Base-by-base conservation (phyloP, 2,329 filamentous ascomycete species). In the Tolypocladium paradoxum region DNA sequence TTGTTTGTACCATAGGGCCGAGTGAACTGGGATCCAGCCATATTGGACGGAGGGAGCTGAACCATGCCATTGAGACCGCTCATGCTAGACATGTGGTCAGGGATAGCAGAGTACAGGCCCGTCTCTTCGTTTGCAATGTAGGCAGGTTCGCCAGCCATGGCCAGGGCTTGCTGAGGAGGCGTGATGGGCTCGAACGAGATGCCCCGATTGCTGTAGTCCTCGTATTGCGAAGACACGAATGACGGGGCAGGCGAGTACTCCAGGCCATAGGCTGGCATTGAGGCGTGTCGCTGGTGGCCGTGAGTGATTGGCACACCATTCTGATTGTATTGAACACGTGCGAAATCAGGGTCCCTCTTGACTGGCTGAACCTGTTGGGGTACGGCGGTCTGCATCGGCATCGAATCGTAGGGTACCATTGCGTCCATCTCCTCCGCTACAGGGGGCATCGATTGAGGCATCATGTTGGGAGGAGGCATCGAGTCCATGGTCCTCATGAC, bases 51-150 rank as follows among this genome's bases (percentile, higher is more conserved):
- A 20, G 90, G 90, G 47, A 96, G 78, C 68, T 95, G 89, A 74
- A 96, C 90, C 80, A 97, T 87, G 52, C 88, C 86, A 67, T 92
- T 90, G 66, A 95, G 84, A 16, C 82, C 82, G 59, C 84, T 83
- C 59, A 90, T 84, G 54, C 84, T 78, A 55, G 73, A 74, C 61
- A 88, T 78, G 65, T 95, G 85, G 64, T 97, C 92, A 12, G 92
- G 90, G 62, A 97, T 95, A 46, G 89, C 91, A 51, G 90, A 92
- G 78, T 96, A 97, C 48, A 97, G 79, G 55, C 91, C 91, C 47
- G 92, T 96, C 70, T 97, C 93, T 74, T 99, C 93, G 68, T 96
- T 96, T 57, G 92, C 90, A 69, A 99, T 96, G 74, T 97, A 99
- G 11, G 93, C 90, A 11, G 93, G 90, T 75, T 99, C 93, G 40